Evolutionary conservation across 2,329 filamentous ascomycete species (phyloP), one percentile per base, ranked within the genome.

Genomic region (Esteya vermicola): DNA sequence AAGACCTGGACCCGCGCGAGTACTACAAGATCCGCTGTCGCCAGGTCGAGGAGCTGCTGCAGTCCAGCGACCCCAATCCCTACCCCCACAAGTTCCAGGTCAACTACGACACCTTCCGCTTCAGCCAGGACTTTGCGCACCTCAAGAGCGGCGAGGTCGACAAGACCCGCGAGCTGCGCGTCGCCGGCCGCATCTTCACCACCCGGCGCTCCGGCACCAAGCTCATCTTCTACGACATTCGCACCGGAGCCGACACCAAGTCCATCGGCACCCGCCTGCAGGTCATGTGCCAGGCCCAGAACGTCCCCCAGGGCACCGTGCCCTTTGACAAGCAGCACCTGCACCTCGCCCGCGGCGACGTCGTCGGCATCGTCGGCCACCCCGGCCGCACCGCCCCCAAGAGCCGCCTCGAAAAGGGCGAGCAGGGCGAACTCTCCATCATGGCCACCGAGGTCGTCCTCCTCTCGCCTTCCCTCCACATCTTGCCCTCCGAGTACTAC

Each of bases 11-110:
- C 43, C 69, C 70, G 26, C 71, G 70, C 58, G 69, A 75, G 59
- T 98, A 96, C 69, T 95, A 94, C 58, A 91, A 98, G 66, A 93
- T 96, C 57, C 83, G 91, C 47, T 93, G 81, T 54, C 76, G 84
- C 53, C 71, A 73, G 49, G 72, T 89, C 63, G 79, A 83, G 59
- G 78, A 78, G 56, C 72, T 89, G 47, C 74, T 80, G 53, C 76
- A 48, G 41, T 41, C 74, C 55, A 78, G 81, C 65, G 65, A 77
- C 44, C 82, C 83, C 31, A 82, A 89, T 55, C 84, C 84, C 13
- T 94, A 95, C 63, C 91, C 91, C 8, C 89, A 98, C 79, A 80
- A 78, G 71, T 96, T 94, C 72, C 69, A 88, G 43, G 78, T 85
- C 57, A 83, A 80, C 59, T 86, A 85, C 55, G 82, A 91, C 53